Percentiles rank a stretch among this genome's conserved stretches.
Conservation (phyloP, 140 eudicot genomes). For the Cichorium intybus region DNA sequence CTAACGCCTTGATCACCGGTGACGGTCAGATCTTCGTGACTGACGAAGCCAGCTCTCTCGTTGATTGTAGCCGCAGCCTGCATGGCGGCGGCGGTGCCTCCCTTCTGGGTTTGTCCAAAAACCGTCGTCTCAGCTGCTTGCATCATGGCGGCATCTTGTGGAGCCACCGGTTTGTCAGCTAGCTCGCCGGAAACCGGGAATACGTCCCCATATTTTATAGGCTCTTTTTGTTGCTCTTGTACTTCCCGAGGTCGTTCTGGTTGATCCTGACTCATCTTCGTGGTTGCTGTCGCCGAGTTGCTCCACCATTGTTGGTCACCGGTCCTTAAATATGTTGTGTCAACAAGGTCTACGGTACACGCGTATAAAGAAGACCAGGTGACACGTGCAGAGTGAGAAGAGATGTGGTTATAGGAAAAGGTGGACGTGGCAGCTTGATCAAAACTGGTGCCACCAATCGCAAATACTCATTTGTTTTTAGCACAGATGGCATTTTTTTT, state of each 20-base stretch:
- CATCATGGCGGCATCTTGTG: conserved; percentile 79
- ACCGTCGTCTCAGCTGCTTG: conserved; percentile 67
- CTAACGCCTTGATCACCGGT: conserved; percentile 49
- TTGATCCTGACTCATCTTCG: conserved; percentile 47
- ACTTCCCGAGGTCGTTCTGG: conserved; percentile 16
- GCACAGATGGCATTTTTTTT: conserved; percentile 4
- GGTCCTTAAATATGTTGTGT: conserved; percentile 5
- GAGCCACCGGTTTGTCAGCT: conserved; percentile 56
- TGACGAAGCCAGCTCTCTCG: conserved; percentile 56
- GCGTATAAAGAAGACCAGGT: not conserved
- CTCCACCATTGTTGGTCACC: not conserved
- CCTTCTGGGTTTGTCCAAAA: conserved; percentile 59
- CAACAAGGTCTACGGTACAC: not conserved
- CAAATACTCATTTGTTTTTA: conserved; percentile 7
- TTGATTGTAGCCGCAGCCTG: conserved; percentile 75
- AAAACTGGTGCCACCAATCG: not conserved
- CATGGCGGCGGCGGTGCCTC: conserved; percentile 80
- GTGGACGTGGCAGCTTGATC: conserved; percentile 10
- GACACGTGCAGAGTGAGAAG: conserved; percentile 15
- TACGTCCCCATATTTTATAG: conserved; percentile 67
- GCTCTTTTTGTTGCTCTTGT: conserved; percentile 15
- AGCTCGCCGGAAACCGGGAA: conserved; percentile 64
- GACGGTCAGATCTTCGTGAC: conserved; percentile 24
- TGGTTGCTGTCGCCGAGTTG: not conserved
- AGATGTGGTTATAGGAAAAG: not conserved